Conservation (phyloP, 176 grass and related monocot genomes). For the Oryza australiensis region DNA sequence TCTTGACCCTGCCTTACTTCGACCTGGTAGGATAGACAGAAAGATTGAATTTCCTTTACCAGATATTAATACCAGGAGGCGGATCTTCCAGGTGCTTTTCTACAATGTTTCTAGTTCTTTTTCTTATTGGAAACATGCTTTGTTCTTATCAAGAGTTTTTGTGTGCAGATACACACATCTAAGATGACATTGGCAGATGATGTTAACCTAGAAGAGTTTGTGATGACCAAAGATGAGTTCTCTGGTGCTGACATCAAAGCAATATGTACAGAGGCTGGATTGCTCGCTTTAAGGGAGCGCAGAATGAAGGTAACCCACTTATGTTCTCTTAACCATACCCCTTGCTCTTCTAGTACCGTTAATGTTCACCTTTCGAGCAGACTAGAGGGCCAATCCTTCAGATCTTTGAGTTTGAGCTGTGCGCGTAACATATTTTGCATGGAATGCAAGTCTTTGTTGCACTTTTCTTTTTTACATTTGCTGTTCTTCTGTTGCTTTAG, state of each 20-base stretch:
- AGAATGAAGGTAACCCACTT: slow-evolving; percentile 65
- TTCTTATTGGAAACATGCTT: neutral
- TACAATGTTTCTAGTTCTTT: neutral
- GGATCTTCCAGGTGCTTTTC: slow-evolving; percentile 67
- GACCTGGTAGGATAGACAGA: slow-evolving; percentile 76
- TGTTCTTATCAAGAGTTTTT: slow-evolving; percentile 19
- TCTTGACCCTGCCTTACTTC: slow-evolving; percentile 78
- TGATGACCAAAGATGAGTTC: slow-evolving; percentile 87
- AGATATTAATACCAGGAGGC: slow-evolving; percentile 77
- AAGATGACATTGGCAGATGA: slow-evolving; percentile 85
- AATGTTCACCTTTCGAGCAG: neutral
- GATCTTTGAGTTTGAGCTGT: neutral
- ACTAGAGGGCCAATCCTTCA: neutral
- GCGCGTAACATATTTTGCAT: neutral
- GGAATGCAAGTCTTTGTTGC: neutral
- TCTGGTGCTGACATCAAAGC: slow-evolving; percentile 89
- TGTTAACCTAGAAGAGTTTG: slow-evolving; percentile 79
- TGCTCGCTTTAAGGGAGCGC: slow-evolving; percentile 81
- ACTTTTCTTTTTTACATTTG: neutral
- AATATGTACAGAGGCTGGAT: slow-evolving; percentile 84
- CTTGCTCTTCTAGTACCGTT: neutral
- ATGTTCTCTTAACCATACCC: neutral
- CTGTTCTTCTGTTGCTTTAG: slow-evolving; percentile 41
- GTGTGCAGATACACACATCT: slow-evolving; percentile 69
- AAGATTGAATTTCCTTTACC: slow-evolving; percentile 88